phyloP scores from a whole-genome alignment of 2,329 filamentous ascomycete genomes.

The Sporothrix sp. region DNA sequence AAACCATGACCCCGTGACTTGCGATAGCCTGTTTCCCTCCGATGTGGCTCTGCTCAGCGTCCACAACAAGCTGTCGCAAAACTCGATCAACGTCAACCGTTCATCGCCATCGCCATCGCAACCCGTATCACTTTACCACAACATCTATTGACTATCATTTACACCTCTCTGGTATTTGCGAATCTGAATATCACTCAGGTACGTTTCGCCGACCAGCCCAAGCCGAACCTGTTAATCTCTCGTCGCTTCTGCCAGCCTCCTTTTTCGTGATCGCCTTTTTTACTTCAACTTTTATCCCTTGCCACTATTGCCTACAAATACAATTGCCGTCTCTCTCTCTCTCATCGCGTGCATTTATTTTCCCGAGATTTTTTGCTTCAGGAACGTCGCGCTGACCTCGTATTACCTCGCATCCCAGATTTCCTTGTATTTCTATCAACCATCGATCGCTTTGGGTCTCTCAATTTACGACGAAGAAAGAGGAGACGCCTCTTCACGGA shows the following conservation, averaged over 20 bases:
- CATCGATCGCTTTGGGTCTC: no score
- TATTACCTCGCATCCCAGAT: not conserved
- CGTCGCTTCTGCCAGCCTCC: conserved; percentile 2
- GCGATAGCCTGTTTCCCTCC: conserved; percentile 12
- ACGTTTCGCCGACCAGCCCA: not conserved
- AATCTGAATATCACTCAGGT: conserved; percentile 12
- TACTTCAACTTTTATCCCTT: not conserved
- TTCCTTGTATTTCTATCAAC: not conserved
- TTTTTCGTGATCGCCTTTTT: not conserved
- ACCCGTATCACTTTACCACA: conserved; percentile 22
- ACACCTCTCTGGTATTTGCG: conserved; percentile 18
- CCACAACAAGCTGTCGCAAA: conserved; percentile 22
- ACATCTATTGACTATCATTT: conserved; percentile 23
- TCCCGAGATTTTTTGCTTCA: no score
- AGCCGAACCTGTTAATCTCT: not conserved
- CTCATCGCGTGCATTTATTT: no score
- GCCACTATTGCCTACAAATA: no score
- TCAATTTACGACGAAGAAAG: no score
- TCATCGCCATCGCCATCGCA: conserved; percentile 19
- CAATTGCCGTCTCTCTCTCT: no score
- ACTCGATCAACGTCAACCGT: conserved; percentile 15
- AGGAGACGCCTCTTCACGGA: no score
- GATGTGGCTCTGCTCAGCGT: conserved; percentile 10
- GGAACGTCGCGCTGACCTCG: no score
- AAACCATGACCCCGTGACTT: not conserved